These are phyloP conservation scores for Populus trichocarpa DNA, from an alignment of 441 rosid genomes.

Conservation along the genomic window DNA sequence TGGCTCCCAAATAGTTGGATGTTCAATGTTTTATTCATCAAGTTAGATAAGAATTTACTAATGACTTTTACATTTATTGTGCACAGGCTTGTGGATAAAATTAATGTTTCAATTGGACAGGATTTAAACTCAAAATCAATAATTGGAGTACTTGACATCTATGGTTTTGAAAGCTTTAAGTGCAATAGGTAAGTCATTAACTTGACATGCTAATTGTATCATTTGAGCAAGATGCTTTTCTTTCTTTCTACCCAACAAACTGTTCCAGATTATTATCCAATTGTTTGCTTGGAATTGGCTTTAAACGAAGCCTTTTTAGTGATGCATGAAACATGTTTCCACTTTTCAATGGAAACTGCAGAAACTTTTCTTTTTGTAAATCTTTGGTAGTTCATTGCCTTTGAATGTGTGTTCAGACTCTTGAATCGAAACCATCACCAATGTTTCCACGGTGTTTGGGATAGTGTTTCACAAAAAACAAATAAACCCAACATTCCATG, in stretches of 20 bases:
- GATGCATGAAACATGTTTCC: conserved; percentile 13
- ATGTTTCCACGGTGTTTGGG: background rate
- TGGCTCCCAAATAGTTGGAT: background rate
- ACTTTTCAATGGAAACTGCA: background rate
- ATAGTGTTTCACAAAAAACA: background rate
- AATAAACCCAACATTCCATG: background rate
- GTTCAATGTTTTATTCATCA: background rate
- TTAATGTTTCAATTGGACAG: conserved; percentile 84
- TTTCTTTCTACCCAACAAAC: background rate
- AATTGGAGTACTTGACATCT: conserved; percentile 93
- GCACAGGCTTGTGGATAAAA: conserved; percentile 82
- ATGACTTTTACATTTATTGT: conserved; percentile 16
- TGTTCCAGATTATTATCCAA: background rate
- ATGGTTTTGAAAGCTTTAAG: conserved; percentile 95
- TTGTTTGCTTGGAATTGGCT: background rate
- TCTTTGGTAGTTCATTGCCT: background rate
- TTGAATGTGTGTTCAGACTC: background rate
- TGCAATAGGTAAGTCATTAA: conserved; percentile 61
- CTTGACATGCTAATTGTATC: background rate
- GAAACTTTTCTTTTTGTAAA: background rate
- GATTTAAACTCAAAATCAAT: conserved; percentile 79
- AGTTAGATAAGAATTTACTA: conserved; percentile 3
- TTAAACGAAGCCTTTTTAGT: background rate
- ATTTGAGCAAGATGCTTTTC: background rate
- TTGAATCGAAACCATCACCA: background rate